A percentile compares a stretch with the other conserved stretches of the same genome.
Evolutionary conservation across 495 filamentous ascomycete species (phyloP).

Genomic region (Lentithecium fluviatile): DNA sequence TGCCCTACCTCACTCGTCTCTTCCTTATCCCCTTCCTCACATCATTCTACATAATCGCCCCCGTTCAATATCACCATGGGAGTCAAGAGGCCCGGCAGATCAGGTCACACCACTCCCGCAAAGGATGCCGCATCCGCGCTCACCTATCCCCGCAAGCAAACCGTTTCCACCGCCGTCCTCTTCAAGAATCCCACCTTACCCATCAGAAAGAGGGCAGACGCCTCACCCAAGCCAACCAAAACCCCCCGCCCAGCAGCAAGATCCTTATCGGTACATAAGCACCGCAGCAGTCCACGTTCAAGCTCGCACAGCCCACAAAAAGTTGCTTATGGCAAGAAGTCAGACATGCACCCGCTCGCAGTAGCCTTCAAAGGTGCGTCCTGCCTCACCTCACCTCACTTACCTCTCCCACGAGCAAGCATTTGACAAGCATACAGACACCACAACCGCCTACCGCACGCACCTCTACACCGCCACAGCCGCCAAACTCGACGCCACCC

Average conservation of each 20-base stretch:
- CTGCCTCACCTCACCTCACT: neutral
- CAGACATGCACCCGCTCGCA: slow-evolving; percentile 11
- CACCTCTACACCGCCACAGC: slow-evolving; percentile 1
- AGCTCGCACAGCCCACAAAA: neutral
- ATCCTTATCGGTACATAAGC: too few relatives aligned
- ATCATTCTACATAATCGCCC: neutral
- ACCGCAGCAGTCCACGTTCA: too few relatives aligned
- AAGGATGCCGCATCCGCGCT: slow-evolving; percentile 1
- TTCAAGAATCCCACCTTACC: slow-evolving; percentile 4
- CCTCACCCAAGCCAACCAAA: too few relatives aligned
- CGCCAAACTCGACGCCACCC: slow-evolving; percentile 3
- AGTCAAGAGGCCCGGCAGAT: neutral
- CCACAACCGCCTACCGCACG: slow-evolving; percentile 22
- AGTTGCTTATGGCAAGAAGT: neutral
- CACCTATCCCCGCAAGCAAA: neutral
- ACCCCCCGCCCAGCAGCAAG: too few relatives aligned
- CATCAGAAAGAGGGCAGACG: too few relatives aligned
- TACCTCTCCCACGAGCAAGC: too few relatives aligned
- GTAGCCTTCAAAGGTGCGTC: slow-evolving; percentile 27
- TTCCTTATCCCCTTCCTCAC: neutral
- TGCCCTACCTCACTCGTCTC: neutral
- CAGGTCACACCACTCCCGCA: too few relatives aligned
- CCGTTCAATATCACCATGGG: slow-evolving; percentile 4
- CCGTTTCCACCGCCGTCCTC: neutral
- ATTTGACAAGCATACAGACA: too few relatives aligned